Percentiles rank a stretch among this genome's conserved stretches.
Conservation (phyloP, 176 grass and related monocot genomes). For the Coix lacrymajobi region DNA sequence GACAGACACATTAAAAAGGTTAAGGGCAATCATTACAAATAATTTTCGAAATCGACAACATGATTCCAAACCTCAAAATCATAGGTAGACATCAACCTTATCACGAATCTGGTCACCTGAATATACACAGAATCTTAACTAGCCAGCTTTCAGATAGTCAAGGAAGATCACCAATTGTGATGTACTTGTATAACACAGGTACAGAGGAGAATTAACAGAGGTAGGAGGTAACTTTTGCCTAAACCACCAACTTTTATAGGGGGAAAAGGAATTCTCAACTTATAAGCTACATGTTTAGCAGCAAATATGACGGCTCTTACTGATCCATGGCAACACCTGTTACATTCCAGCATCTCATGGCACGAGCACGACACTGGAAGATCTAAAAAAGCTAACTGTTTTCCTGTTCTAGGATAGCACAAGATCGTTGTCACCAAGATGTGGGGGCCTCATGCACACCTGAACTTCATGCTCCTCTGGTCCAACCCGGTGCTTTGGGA, state of each 20-base stretch:
- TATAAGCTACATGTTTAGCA: constrained; percentile 16
- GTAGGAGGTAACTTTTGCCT: constrained; percentile 20
- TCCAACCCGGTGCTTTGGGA: constrained; percentile 61
- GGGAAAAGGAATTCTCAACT: constrained; percentile 7
- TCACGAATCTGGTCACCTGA: constrained; percentile 14
- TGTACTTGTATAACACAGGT: constrained; percentile 10
- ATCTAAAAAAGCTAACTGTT: constrained; percentile 26
- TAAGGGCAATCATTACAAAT: constrained; percentile 9
- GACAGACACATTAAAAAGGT: background rate
- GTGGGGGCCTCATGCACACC: constrained; percentile 72
- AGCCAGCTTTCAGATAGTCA: constrained; percentile 36
- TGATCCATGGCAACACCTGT: constrained; percentile 21
- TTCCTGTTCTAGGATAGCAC: constrained; percentile 45
- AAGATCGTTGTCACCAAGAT: constrained; percentile 57
- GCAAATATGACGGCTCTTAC: constrained; percentile 11
- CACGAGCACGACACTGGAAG: constrained; percentile 23
- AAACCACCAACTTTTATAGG: constrained; percentile 18
- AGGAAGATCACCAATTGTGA: constrained; percentile 34
- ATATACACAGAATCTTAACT: constrained; percentile 33
- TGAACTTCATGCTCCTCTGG: constrained; percentile 78
- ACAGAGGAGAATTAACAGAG: constrained; percentile 24
- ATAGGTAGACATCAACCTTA: constrained; percentile 18
- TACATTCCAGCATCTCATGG: constrained; percentile 15
- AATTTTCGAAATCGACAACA: background rate
- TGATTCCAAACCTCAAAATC: background rate